Evolutionary conservation across 768 basidiomycete genomes (phyloP).

Genomic region (Porpolomopsis calyptriformis): DNA sequence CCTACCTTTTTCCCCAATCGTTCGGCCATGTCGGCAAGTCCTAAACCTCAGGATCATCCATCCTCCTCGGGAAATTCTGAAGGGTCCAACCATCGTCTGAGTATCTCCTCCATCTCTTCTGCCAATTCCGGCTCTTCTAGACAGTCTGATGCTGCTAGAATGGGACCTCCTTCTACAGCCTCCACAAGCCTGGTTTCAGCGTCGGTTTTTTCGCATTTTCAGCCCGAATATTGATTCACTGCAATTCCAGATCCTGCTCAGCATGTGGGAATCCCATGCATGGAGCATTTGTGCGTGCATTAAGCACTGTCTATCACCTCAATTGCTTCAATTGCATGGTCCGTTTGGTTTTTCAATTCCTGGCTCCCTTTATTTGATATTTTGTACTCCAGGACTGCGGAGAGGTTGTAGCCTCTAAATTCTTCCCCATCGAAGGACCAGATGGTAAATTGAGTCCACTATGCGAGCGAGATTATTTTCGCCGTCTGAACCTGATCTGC

Average conservation of each 20-base stretch:
- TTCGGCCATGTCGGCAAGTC: constrained; percentile 48
- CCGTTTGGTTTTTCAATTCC: constrained; percentile 21
- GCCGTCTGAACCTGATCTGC: constrained; percentile 90
- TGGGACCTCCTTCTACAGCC: constrained; percentile 41
- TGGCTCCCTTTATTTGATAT: constrained; percentile 9
- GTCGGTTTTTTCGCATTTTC: constrained; percentile 8
- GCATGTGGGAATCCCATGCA: constrained; percentile 78
- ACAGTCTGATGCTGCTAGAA: constrained; percentile 27
- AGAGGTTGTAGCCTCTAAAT: constrained; percentile 93
- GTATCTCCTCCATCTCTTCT: constrained; percentile 41
- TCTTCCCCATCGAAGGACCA: constrained; percentile 93
- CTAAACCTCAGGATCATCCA: constrained; percentile 31
- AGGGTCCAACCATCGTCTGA: constrained; percentile 35
- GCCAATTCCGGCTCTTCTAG: constrained; percentile 45
- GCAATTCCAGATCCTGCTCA: constrained; percentile 49
- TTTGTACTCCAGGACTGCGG: constrained; percentile 69
- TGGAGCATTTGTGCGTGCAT: constrained; percentile 91
- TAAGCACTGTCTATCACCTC: constrained; percentile 90
- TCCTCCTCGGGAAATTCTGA: constrained; percentile 47
- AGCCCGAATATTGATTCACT: not conserved
- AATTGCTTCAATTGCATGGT: constrained; percentile 98
- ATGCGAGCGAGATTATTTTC: constrained; percentile 98
- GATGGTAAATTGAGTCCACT: constrained; percentile 85
- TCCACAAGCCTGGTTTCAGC: constrained; percentile 23
- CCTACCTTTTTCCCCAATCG: constrained; percentile 38